phyloP scores from a whole-genome alignment of 2,329 filamentous ascomycete species.

The Clarireedia paspali region DNA sequence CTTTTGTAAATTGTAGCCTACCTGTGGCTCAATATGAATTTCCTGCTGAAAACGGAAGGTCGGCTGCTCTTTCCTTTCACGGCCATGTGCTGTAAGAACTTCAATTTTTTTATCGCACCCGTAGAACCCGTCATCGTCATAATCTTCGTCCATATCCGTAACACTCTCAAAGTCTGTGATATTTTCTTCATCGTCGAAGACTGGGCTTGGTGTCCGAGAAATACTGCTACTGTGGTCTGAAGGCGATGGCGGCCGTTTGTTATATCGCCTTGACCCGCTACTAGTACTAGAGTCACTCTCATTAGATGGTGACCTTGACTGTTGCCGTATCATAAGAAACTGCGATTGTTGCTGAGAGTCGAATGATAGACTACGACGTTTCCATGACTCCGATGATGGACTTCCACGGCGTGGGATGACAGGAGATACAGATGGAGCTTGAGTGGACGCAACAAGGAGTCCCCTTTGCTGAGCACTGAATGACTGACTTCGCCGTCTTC shows the following conservation, averaged over 20 bases:
- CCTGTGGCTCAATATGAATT: background rate
- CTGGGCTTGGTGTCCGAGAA: slow-evolving; percentile 5
- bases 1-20: background rate
- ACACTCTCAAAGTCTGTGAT: background rate
- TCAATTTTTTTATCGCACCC: background rate
- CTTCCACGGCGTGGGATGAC: background rate
- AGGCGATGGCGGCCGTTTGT: background rate
- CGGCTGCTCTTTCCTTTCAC: background rate
- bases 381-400: background rate
- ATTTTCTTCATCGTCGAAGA: slow-evolving; percentile 3
- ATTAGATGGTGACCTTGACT: background rate
- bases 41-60: background rate
- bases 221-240: background rate
- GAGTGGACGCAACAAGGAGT: background rate
- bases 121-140: background rate
- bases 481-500: too few relatives aligned
- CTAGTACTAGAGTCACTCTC: background rate
- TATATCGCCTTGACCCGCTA: background rate
- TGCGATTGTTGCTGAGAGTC: background rate
- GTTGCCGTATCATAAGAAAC: background rate
- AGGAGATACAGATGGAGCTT: background rate
- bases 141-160: background rate
- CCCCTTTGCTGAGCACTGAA: too few relatives aligned
- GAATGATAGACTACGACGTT: background rate
- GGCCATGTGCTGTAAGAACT: background rate